These are phyloP conservation scores for Asterella californica DNA, from an alignment of 225 moss, liverwort and hornwort genomes.

Conservation along the genomic window DNA sequence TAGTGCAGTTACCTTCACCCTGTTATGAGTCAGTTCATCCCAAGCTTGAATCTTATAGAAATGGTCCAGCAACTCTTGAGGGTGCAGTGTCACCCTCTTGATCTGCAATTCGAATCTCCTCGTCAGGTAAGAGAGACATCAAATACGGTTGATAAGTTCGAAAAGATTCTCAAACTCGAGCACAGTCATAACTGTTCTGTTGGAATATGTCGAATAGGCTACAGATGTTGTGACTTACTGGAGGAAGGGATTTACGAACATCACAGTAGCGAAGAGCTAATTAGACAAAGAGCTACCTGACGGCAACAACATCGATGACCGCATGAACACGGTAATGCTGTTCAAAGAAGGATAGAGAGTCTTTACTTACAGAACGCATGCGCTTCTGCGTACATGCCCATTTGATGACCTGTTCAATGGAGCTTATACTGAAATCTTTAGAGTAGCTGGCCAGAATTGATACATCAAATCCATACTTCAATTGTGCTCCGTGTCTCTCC, in stretches of 20 bases:
- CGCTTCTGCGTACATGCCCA: conserved; percentile 44
- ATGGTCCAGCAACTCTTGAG: conserved; percentile 71
- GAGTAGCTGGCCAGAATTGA: conserved; percentile 69
- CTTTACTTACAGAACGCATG: conserved; percentile 37
- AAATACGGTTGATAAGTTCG: background rate
- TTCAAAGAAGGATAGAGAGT: background rate
- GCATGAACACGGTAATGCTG: no score
- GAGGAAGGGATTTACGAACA: background rate
- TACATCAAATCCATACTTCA: conserved; percentile 70
- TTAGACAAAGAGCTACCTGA: background rate
- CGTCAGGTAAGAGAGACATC: background rate
- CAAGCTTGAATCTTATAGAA: conserved; percentile 50
- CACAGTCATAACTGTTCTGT: background rate
- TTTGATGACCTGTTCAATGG: conserved; percentile 69
- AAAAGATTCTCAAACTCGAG: background rate
- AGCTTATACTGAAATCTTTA: conserved; percentile 57
- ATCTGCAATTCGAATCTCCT: conserved; percentile 27
- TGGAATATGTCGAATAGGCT: background rate
- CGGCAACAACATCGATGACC: background rate
- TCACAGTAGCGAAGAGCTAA: background rate
- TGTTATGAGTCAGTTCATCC: conserved; percentile 38
- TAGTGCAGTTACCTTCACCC: conserved; percentile 29
- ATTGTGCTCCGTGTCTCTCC: conserved; percentile 70
- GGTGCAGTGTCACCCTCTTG: conserved; percentile 43
- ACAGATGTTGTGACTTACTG: background rate